Percentiles rank a stretch among this genome's conserved stretches.
These are phyloP conservation scores for Aspergillus steynii DNA, from an alignment of 495 filamentous ascomycete genomes.

Conservation along the genomic window DNA sequence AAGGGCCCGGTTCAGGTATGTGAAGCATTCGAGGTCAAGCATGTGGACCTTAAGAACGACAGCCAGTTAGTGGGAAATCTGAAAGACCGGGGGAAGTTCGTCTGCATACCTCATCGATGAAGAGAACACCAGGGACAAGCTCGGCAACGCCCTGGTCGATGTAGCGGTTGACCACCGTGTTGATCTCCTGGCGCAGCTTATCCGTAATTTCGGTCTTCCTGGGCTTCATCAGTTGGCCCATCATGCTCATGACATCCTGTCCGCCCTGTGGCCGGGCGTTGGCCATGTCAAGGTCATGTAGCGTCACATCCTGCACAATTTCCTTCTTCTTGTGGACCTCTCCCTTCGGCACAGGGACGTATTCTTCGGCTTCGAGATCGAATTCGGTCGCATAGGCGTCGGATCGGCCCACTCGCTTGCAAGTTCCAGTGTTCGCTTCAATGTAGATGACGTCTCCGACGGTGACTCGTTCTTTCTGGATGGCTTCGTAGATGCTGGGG, in stretches of 20 bases:
- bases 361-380: conserved; percentile 97
- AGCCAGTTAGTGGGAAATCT: neutral
- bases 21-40: conserved; percentile 99
- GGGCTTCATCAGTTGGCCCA: conserved; percentile 98
- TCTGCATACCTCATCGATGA: conserved; percentile 88
- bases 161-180: conserved; percentile 97
- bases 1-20: conserved; percentile 94
- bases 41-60: conserved; percentile 78
- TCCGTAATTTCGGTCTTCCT: conserved; percentile 99
- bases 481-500: conserved; percentile 97
- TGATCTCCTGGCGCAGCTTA: conserved; percentile 91
- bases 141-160: conserved; percentile 98
- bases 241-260: conserved; percentile 99
- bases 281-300: conserved; percentile 95
- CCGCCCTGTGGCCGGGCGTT: conserved; percentile 93
- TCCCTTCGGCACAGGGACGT: conserved; percentile 96
- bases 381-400: conserved; percentile 98
- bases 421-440: conserved; percentile 95
- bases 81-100: neutral
- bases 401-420: conserved; percentile 91
- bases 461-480: conserved; percentile 95
- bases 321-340: conserved; percentile 99
- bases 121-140: conserved; percentile 92
- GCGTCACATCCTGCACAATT: conserved; percentile 97
- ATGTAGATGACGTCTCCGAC: conserved; percentile 98